phyloP scores from a whole-genome alignment of 805 yeast species.

The Hanseniaspora meyeri region DNA sequence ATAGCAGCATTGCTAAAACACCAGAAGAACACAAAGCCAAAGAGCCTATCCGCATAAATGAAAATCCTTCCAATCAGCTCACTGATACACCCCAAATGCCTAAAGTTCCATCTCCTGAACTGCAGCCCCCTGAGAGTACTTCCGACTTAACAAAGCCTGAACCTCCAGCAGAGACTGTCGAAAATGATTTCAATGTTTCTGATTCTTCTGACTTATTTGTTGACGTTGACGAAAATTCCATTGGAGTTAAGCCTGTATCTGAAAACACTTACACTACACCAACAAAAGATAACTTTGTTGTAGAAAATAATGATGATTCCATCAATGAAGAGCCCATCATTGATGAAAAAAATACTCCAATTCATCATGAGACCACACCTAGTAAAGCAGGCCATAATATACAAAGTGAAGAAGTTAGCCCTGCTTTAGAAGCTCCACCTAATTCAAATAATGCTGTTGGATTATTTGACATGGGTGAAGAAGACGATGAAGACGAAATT shows the following conservation, averaged over 20 bases:
- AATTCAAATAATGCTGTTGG: neutral
- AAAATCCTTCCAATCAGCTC: neutral
- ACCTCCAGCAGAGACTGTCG: neutral
- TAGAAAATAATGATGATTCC: too few relatives aligned
- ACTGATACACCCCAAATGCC: too few relatives aligned
- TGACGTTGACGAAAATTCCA: neutral
- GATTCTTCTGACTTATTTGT: neutral
- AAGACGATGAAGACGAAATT: conserved; percentile 19
- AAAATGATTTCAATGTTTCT: neutral
- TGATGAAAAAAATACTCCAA: neutral
- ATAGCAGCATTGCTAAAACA: too few relatives aligned
- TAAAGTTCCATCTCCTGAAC: too few relatives aligned
- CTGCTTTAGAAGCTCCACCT: neutral
- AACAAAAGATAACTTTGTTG: too few relatives aligned
- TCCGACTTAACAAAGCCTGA: too few relatives aligned
- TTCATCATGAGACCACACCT: neutral
- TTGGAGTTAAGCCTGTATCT: too few relatives aligned
- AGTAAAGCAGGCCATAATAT: neutral
- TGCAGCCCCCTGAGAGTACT: too few relatives aligned
- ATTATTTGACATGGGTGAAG: conserved; percentile 21
- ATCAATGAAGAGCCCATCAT: too few relatives aligned
- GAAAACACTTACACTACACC: too few relatives aligned
- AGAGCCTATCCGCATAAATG: neutral
- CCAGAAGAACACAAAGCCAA: neutral
- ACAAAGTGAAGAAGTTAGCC: neutral